Evolutionary conservation across 345 rosid species (phyloP).

Genomic region (Acer yangbiense): DNA sequence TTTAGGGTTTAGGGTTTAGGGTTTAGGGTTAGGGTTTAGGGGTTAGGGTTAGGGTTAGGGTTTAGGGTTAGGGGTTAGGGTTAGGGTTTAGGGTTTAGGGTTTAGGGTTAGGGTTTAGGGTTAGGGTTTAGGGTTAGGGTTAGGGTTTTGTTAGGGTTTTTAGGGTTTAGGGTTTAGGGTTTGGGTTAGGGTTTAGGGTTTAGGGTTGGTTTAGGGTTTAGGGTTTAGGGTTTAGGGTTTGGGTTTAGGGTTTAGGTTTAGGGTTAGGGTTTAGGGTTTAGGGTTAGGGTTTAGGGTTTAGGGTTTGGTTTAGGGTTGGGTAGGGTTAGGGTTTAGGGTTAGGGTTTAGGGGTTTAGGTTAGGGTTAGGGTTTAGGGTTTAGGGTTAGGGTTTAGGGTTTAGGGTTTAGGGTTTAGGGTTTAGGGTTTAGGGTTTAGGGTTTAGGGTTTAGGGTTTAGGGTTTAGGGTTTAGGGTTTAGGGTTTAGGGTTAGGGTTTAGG

Average conservation of each 20-base stretch:
- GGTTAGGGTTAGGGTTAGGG: conserved; percentile 31
- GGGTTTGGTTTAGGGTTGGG: conserved; percentile 9
- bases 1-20: conserved; percentile 19
- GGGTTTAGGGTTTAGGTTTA: conserved; percentile 19
- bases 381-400: neutral
- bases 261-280: too few relatives aligned
- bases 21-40: conserved; percentile 30
- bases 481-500: conserved; percentile 16
- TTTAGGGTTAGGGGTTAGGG: conserved; percentile 17
- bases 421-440: conserved; percentile 13
- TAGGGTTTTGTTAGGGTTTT: too few relatives aligned
- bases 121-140: conserved; percentile 24
- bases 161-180: too few relatives aligned
- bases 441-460: conserved; percentile 8
- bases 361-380: conserved; percentile 6
- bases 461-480: conserved; percentile 21
- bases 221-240: too few relatives aligned
- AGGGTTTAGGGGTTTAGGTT: neutral
- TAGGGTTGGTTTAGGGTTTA: too few relatives aligned
- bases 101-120: conserved; percentile 24
- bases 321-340: neutral
- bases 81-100: conserved; percentile 30
- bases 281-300: conserved; percentile 10
- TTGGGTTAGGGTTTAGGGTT: conserved; percentile 23
- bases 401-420: neutral